Evolutionary conservation across 1,284 basidiomycete species (phyloP).

Genomic region (Vanrija pseudolonga): DNA sequence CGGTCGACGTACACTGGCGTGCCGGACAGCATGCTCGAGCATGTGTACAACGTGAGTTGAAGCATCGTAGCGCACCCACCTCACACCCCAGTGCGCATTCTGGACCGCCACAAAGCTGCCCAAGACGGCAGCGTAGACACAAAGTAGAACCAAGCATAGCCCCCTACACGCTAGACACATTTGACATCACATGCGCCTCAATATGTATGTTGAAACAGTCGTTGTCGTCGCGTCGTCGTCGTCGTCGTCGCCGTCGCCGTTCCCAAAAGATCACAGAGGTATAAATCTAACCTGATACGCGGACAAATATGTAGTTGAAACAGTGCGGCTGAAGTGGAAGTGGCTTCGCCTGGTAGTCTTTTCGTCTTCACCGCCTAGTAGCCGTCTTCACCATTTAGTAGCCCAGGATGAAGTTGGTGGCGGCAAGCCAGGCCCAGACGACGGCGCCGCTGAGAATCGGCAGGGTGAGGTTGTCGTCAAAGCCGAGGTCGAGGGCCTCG

Average conservation of each 20-base stretch:
- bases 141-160: too few species aligned
- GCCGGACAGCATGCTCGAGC: slow-evolving; percentile 75
- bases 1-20: slow-evolving; percentile 85
- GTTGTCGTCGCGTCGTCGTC: not conserved
- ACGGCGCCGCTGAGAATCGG: slow-evolving; percentile 85
- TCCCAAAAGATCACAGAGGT: not conserved
- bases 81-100: slow-evolving; percentile 57
- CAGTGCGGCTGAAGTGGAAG: not conserved
- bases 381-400: too few species aligned
- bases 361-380: not conserved
- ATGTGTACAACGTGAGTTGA: slow-evolving; percentile 66
- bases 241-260: not conserved
- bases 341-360: not conserved
- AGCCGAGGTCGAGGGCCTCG: slow-evolving; percentile 80
- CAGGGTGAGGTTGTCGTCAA: slow-evolving; percentile 91
- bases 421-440: slow-evolving; percentile 57
- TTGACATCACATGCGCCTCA: not conserved
- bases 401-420: slow-evolving; percentile 31
- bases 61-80: not conserved
- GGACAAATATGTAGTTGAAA: not conserved
- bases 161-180: not conserved
- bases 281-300: not conserved
- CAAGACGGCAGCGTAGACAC: not conserved
- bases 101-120: slow-evolving; percentile 70
- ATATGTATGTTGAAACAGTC: too few species aligned